Percentiles rank a stretch among this genome's conserved stretches.
These are phyloP conservation scores for Cladophialophora bantiana DNA, from an alignment of 2,329 filamentous ascomycete genomes.

Conservation along the genomic window DNA sequence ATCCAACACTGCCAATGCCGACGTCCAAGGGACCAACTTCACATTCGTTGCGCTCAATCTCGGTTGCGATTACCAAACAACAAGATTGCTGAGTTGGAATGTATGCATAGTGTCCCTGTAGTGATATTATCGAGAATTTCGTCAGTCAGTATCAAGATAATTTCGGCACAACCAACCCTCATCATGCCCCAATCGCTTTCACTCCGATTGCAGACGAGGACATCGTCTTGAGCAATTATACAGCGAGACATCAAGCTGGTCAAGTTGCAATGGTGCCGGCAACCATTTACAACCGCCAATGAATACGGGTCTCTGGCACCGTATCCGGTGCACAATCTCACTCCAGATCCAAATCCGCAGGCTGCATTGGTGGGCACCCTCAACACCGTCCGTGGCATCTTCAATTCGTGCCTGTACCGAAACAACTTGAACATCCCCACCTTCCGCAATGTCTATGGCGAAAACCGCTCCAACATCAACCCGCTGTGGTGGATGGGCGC, in stretches of 20 bases:
- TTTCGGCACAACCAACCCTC: slow-evolving; percentile 12
- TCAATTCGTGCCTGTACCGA: slow-evolving; percentile 13
- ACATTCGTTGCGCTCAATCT: slow-evolving; percentile 43
- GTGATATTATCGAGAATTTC: slow-evolving; percentile 43
- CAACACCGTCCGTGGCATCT: slow-evolving; percentile 18
- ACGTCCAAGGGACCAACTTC: slow-evolving; percentile 41
- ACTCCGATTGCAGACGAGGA: slow-evolving; percentile 41
- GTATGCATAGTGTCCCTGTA: slow-evolving; percentile 43
- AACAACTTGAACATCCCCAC: slow-evolving; percentile 44
- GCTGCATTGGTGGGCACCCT: slow-evolving; percentile 12
- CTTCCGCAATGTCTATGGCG: slow-evolving; percentile 52
- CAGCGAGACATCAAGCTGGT: slow-evolving; percentile 33
- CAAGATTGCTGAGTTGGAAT: slow-evolving; percentile 41
- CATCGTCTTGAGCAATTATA: slow-evolving; percentile 44
- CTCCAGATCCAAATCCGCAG: slow-evolving; percentile 12
- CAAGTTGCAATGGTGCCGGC: slow-evolving; percentile 36
- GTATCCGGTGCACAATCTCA: slow-evolving; percentile 13
- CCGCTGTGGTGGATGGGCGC: slow-evolving; percentile 52
- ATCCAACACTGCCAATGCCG: slow-evolving; percentile 22
- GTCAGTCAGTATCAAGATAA: slow-evolving; percentile 41
- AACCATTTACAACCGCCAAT: slow-evolving; percentile 27
- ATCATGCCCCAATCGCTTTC: slow-evolving; percentile 36
- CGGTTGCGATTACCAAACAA: slow-evolving; percentile 40
- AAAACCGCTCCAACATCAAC: slow-evolving; percentile 53
- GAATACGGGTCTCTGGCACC: slow-evolving; percentile 14